Conservation (phyloP, 2,329 filamentous ascomycete species). For the Aureobasidium sp. region DNA sequence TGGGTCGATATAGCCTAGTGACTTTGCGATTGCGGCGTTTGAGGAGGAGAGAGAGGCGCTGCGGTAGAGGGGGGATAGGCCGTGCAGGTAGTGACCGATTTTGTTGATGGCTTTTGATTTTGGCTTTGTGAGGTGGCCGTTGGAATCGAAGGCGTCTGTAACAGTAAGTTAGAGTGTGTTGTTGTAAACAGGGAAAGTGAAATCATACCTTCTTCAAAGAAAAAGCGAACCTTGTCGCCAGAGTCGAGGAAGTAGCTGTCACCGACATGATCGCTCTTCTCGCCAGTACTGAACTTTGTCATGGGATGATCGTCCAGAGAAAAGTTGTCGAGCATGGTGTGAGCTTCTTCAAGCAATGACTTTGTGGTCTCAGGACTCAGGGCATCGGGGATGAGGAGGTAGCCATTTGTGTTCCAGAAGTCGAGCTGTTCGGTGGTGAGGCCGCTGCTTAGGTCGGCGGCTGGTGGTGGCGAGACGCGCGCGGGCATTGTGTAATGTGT, state of each 20-base stretch:
- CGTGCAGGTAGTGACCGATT: constrained; percentile 43
- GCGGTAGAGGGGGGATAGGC: constrained; percentile 40
- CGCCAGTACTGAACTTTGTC: constrained; percentile 85
- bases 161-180: neutral
- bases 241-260: constrained; percentile 90
- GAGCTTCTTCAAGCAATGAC: constrained; percentile 66
- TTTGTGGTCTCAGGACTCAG: constrained; percentile 59
- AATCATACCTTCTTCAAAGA: constrained; percentile 69
- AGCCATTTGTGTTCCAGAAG: constrained; percentile 74
- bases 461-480: constrained; percentile 21
- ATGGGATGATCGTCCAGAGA: constrained; percentile 77
- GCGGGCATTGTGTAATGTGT: constrained; percentile 9
- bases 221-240: constrained; percentile 89
- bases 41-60: constrained; percentile 42
- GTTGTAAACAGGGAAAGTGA: neutral
- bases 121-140: constrained; percentile 61
- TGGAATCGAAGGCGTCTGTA: constrained; percentile 61
- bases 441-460: constrained; percentile 30
- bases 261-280: constrained; percentile 68
- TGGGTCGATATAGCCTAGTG: constrained; percentile 67
- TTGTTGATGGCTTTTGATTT: constrained; percentile 78
- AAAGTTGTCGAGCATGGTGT: constrained; percentile 65
- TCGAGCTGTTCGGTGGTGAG: constrained; percentile 64
- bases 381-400: constrained; percentile 75
- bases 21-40: constrained; percentile 57